Evolutionary conservation across 192 early-diverging fungal species (phyloP), one percentile per base, ranked within the genome.

Genomic region (Backusella tuberculispora): DNA sequence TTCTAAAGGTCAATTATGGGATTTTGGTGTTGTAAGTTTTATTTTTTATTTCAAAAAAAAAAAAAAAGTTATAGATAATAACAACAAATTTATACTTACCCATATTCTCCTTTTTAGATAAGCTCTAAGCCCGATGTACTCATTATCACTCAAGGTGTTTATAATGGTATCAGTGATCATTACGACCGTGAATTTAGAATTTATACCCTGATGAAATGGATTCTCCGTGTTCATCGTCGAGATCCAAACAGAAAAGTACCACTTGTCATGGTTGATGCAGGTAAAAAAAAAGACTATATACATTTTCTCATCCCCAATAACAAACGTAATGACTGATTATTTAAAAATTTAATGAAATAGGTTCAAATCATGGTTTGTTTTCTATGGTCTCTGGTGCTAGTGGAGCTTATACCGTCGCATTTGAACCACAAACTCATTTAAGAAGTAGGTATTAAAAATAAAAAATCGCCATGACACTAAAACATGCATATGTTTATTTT

Each of bases 351-450:
- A 60, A 46, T 14, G 10, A 24, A 37, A 46, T 42, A 80, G 79
- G 79, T 12, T 81, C 80, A 34, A 81, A 81, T 21, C 80, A 81
- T 66, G 80, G 80, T 48, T 53, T 81, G 7, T 81, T 81, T 53
- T 77, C 80, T n/a, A 73, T 81, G 75, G 80, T 81, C 26, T 75
- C 80, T 13, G 75, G 75, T 48, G 76, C 71, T 13, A 77, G 75
- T 64, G 80, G 80, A 53, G 80, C 80, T 7, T 73, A 81, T 46
- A 66, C 73, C 6, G 66, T 81, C 44, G 80, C 80, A 13, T 76
- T 81, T 74, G 80, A 81, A 50, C 80, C 80, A 15, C 80, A 81
- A 64, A 81, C 74, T 13, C 79, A 76, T 56, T 66, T 81, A n/a
- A 63, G 75, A 69, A 77, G 76, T 77, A 53, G 64, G 70, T 34